A percentile compares a stretch with the other conserved stretches of the same genome.
Evolutionary conservation across 2,329 filamentous ascomycete species (phyloP).

Genomic region (Cladosporium austrohemisphaericum): DNA sequence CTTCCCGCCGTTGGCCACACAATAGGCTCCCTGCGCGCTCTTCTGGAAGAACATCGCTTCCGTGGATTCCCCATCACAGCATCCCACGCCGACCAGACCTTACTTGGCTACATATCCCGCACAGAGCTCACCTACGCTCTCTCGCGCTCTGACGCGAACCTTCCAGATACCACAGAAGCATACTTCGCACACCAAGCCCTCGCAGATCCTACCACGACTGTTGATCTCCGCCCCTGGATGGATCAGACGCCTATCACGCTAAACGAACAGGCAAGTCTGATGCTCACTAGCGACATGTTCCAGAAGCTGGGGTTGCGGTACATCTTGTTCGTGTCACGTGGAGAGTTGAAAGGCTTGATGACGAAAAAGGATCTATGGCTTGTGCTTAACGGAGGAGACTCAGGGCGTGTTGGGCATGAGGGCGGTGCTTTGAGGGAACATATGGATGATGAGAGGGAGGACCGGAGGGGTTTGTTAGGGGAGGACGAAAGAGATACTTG

Average conservation of each 20-base stretch:
- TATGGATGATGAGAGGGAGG: constrained; percentile 33
- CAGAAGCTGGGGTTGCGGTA: constrained; percentile 90
- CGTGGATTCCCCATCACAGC: constrained; percentile 90
- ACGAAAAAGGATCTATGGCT: constrained; percentile 99
- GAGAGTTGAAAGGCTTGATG: constrained; percentile 75
- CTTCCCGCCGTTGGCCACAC: constrained; percentile 80
- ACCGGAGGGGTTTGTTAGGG: constrained; percentile 38
- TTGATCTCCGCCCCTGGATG: constrained; percentile 96
- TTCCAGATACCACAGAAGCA: constrained; percentile 67
- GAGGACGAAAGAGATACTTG: not conserved
- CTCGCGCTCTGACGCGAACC: constrained; percentile 54
- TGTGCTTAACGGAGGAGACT: constrained; percentile 74
- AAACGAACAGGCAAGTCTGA: constrained; percentile 69
- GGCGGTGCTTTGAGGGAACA: constrained; percentile 36
- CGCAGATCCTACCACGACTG: constrained; percentile 69
- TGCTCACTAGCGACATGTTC: constrained; percentile 89
- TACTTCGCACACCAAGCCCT: constrained; percentile 83
- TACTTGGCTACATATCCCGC: constrained; percentile 91
- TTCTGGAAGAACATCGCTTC: constrained; percentile 72
- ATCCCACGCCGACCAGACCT: constrained; percentile 69
- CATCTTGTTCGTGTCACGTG: constrained; percentile 79
- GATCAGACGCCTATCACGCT: constrained; percentile 95
- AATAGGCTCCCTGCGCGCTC: constrained; percentile 65
- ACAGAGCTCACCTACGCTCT: constrained; percentile 84
- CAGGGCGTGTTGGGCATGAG: constrained; percentile 25